Evolutionary conservation across 108 stramenopile species (phyloP).

Genomic region (Aurantiochytrium sp.): DNA sequence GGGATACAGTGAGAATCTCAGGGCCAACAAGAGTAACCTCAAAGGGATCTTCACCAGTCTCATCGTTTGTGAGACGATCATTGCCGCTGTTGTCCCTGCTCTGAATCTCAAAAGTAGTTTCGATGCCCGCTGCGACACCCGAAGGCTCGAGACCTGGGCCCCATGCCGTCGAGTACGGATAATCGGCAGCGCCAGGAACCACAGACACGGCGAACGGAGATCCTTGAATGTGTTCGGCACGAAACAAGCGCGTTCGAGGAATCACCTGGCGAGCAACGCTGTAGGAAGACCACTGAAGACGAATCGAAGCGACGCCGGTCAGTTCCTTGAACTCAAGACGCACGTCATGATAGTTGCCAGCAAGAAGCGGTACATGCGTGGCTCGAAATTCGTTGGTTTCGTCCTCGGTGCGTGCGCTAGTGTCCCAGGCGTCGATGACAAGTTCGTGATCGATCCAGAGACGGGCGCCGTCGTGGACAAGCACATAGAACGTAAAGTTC

Average conservation of each 20-base stretch:
- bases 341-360: constrained; percentile 58
- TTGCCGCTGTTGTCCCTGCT: constrained; percentile 61
- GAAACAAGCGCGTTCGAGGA: constrained; percentile 48
- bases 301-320: constrained; percentile 57
- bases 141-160: constrained; percentile 49
- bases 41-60: constrained; percentile 44
- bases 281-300: constrained; percentile 58
- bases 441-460: constrained; percentile 67
- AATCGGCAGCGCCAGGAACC: constrained; percentile 66
- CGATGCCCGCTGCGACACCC: constrained; percentile 48
- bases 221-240: constrained; percentile 54
- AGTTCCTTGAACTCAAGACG: constrained; percentile 66
- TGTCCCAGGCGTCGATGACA: constrained; percentile 63
- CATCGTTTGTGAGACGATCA: constrained; percentile 41
- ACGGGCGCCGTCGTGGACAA: constrained; percentile 61
- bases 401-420: constrained; percentile 32
- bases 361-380: constrained; percentile 29
- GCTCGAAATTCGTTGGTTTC: constrained; percentile 22
- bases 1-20: constrained; percentile 38
- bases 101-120: constrained; percentile 57
- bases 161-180: constrained; percentile 54
- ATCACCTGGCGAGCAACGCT: constrained; percentile 48
- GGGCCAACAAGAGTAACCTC: constrained; percentile 32
- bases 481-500: constrained; percentile 59
- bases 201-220: constrained; percentile 60